A percentile compares a stretch with the other conserved stretches of the same genome.
These are phyloP conservation scores for Volvox africanus DNA, from an alignment of 139 green algal species.

Conservation along the genomic window DNA sequence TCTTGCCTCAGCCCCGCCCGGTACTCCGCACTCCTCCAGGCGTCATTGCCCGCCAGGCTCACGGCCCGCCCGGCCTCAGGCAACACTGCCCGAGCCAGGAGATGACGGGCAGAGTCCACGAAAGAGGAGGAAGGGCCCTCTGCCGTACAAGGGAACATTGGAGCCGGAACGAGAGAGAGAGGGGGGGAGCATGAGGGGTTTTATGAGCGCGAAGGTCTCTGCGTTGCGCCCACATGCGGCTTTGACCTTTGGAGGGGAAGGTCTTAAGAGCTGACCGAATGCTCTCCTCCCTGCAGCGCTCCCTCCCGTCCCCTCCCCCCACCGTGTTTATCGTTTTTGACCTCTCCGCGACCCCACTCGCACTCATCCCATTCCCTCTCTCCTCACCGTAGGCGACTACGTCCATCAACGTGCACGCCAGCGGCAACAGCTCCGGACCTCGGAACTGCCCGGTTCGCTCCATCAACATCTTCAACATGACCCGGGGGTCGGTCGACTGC, in stretches of 20 bases:
- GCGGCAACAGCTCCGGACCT: conserved; percentile 45
- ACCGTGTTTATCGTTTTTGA: neutral
- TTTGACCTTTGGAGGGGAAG: neutral
- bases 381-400: conserved; percentile 19
- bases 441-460: conserved; percentile 17
- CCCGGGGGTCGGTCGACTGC: neutral
- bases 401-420: conserved; percentile 25
- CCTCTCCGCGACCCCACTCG: neutral
- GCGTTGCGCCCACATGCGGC: neutral
- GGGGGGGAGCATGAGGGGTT: neutral
- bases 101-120: neutral
- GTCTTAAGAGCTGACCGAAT: neutral
- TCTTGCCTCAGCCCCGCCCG: neutral
- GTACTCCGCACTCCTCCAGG: conserved; percentile 46
- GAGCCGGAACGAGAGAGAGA: neutral
- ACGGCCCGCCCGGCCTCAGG: conserved; percentile 10
- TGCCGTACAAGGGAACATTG: neutral
- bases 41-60: conserved; percentile 1
- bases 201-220: neutral
- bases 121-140: conserved; percentile 24
- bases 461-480: conserved; percentile 33
- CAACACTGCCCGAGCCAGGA: conserved; percentile 32
- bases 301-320: neutral
- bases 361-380: neutral
- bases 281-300: neutral